phyloP scores from a whole-genome alignment of 176 grass and related monocot species.

The Ensete glaucum region DNA sequence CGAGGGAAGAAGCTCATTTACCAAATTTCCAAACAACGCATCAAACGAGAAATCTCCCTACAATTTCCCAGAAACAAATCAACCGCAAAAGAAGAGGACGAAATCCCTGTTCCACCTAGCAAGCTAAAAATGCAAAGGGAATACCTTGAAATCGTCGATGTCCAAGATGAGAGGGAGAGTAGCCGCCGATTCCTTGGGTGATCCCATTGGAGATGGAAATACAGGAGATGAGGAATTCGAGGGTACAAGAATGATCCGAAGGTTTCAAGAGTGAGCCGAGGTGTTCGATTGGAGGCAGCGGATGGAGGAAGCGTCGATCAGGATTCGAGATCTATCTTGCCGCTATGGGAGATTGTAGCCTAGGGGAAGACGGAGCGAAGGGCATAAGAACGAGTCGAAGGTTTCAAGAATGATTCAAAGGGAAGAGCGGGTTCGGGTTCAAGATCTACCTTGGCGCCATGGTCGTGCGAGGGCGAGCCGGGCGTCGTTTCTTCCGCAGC shows the following conservation, averaged over 20 bases:
- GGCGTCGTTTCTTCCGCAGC: neutral
- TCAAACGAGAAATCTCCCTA: slow-evolving; percentile 97
- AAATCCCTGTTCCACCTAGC: neutral
- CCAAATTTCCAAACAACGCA: slow-evolving; percentile 69
- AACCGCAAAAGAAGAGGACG: neutral
- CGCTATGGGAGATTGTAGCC: no score
- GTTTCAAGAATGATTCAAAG: no score
- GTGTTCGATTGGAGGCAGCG: neutral
- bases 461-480: neutral
- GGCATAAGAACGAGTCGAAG: no score
- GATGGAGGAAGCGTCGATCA: neutral
- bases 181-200: slow-evolving; percentile 28
- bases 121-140: neutral
- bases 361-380: no score
- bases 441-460: neutral
- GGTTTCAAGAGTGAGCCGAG: no score
- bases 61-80: neutral
- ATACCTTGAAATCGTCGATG: slow-evolving; percentile 95
- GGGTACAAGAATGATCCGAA: neutral
- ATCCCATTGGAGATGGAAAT: slow-evolving; percentile 3
- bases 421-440: no score
- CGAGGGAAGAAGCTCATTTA: slow-evolving; percentile 86
- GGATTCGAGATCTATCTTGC: neutral
- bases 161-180: slow-evolving; percentile 83
- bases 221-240: no score